Evolutionary conservation across 495 filamentous ascomycete genomes (phyloP).

Genomic region (Podospora pseudocomata): DNA sequence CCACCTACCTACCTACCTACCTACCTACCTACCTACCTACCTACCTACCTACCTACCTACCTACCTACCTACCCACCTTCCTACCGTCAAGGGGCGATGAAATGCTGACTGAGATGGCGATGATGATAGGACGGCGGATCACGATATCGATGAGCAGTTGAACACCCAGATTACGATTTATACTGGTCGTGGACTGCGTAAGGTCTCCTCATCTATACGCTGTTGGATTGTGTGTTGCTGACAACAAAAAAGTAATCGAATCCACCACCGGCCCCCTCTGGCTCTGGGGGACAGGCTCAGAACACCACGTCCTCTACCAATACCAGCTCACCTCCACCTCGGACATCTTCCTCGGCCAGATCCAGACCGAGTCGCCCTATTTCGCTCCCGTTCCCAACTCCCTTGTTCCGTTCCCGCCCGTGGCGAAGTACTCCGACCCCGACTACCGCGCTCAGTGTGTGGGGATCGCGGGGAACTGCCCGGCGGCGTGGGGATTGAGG

Average conservation of each 20-base stretch:
- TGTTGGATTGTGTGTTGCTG: no score
- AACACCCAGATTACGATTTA: conserved; percentile 69
- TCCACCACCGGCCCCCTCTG: conserved; percentile 52
- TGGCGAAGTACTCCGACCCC: conserved; percentile 53
- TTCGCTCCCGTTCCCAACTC: conserved; percentile 66
- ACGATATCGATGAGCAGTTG: conserved; percentile 70
- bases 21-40: not conserved
- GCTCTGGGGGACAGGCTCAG: conserved; percentile 67
- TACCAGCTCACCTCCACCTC: conserved; percentile 70
- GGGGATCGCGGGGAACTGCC: conserved; percentile 45
- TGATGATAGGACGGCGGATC: conserved; percentile 61
- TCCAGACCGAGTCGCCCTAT: conserved; percentile 80
- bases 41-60: not conserved
- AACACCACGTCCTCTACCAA: conserved; percentile 77
- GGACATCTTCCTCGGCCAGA: conserved; percentile 68
- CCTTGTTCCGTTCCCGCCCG: conserved; percentile 52
- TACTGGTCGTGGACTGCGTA: conserved; percentile 61
- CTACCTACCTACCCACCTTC: not conserved
- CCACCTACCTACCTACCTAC: not conserved
- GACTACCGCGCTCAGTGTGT: conserved; percentile 50
- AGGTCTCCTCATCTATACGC: conserved; percentile 3
- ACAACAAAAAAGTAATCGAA: conserved; percentile 40
- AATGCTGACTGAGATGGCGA: not conserved
- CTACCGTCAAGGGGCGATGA: not conserved
- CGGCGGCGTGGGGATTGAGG: conserved; percentile 62